These are phyloP conservation scores for Avena eriantha DNA, from an alignment of 176 grass and related monocot species.

Conservation along the genomic window DNA sequence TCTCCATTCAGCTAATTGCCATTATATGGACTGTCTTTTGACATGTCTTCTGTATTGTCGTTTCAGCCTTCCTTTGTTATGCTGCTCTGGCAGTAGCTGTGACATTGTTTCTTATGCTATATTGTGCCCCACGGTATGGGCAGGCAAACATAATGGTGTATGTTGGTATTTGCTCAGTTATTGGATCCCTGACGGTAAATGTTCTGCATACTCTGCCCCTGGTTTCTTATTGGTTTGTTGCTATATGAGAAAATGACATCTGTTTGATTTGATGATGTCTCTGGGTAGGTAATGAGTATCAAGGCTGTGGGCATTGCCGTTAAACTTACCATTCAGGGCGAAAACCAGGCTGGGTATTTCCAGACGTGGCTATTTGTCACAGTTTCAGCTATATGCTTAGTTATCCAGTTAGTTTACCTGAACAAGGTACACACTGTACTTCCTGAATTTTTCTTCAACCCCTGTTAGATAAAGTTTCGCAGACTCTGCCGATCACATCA, in stretches of 20 bases:
- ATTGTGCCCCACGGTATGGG: constrained; percentile 81
- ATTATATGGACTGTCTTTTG: neutral
- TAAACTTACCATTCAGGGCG: constrained; percentile 88
- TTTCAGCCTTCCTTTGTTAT: constrained; percentile 85
- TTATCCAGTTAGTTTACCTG: constrained; percentile 92
- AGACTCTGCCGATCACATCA: neutral
- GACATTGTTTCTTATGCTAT: constrained; percentile 80
- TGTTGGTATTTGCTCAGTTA: constrained; percentile 86
- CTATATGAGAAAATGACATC: constrained; percentile 26
- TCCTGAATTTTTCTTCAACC: neutral
- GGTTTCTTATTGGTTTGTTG: constrained; percentile 15
- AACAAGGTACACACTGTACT: constrained; percentile 70
- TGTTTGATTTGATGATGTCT: neutral
- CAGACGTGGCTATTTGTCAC: constrained; percentile 92
- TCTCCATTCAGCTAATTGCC: neutral
- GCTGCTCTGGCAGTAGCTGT: constrained; percentile 64
- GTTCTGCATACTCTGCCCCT: neutral
- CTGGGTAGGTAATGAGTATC: constrained; percentile 90
- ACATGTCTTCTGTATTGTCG: constrained; percentile 33
- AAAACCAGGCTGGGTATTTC: constrained; percentile 87
- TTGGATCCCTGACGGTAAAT: constrained; percentile 93
- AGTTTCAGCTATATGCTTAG: constrained; percentile 73
- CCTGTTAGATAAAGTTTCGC: neutral
- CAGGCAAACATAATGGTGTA: constrained; percentile 95
- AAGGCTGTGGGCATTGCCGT: constrained; percentile 92